Base-by-base conservation (phyloP, 495 filamentous ascomycete species). In the Stereocaulon alpinum region DNA sequence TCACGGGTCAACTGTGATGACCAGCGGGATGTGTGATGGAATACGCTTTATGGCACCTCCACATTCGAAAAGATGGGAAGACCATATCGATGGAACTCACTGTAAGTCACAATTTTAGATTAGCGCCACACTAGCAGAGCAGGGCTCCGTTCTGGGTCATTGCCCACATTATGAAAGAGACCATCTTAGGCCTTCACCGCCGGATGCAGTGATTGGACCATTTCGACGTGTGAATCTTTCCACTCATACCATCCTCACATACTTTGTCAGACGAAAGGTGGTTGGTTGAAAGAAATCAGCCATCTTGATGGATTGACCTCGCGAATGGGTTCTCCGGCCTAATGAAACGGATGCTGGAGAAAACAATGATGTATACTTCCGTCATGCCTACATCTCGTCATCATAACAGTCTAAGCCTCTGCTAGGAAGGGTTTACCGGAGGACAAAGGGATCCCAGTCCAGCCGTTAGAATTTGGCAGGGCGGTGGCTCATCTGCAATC, bases 41-140 rank as follows among this genome's bases (percentile, higher is more conserved):
- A 50, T 24, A 43, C 12, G n/a, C 27, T 42, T 10, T 51, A 20
- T 17, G 32, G 22, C 45, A 51, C 47, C 29, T 20, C 27, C 43
- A 29, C 40, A 41, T 51, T 52, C 20, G 50, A 11, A 2, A 37
- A 40, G 15, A 18, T 24, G 44, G 37, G 50, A 37, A 24, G 56
- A 43, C 45, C 45, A 34, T 30, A 41, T 29, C 27, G 44, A 32
- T 42, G 45, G 37, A 18, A 50, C 47, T 40, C 56, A 51, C 27
- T 17, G 17, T 58, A 30, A 47, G 44, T 51, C 56, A 51, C 29
- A n/a, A 40, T 49, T 29, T 50, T 18, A 17, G 17, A n/a, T 40
- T 64, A 64, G 63, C 63, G 59, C 54, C 11, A 58, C 55, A 55
- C 63, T 64, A 64, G 55, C 27, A 58, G 59, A 62, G 63, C 63